Evolutionary conservation across 371 early-diverging fungal species (phyloP).

Genomic region (Mortierella polycephala): DNA sequence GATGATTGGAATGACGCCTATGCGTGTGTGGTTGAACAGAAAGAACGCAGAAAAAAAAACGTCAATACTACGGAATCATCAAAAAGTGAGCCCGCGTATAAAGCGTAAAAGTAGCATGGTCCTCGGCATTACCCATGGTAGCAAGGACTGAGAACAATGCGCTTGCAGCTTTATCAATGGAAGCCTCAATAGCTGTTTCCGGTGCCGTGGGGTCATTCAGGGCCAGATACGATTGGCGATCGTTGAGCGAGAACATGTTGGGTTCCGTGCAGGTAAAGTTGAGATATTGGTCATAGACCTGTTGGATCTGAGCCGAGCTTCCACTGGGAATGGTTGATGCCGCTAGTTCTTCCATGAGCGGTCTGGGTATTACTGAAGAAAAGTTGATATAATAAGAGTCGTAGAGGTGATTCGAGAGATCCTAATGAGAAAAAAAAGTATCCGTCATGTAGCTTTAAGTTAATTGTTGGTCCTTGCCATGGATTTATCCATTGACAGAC

Average conservation of each 20-base stretch:
- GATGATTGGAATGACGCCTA: conserved; percentile 89
- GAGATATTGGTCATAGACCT: conserved; percentile 97
- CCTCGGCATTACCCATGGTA: conserved; percentile 75
- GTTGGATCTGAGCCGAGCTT: conserved; percentile 80
- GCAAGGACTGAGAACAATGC: conserved; percentile 93
- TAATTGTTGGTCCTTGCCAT: background rate
- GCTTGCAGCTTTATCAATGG: conserved; percentile 81
- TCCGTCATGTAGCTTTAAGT: background rate
- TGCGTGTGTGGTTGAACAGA: no score
- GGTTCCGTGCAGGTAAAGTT: conserved; percentile 94
- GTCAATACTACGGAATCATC: conserved; percentile 1
- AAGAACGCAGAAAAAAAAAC: background rate
- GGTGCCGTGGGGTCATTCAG: conserved; percentile 84
- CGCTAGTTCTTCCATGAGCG: conserved; percentile 95
- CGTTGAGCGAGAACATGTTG: conserved; percentile 95
- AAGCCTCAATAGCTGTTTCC: conserved; percentile 81
- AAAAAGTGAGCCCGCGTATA: background rate
- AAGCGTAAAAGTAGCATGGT: no score
- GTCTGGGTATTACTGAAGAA: conserved; percentile 86
- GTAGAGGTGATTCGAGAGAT: conserved; percentile 91
- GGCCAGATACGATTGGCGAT: conserved; percentile 80
- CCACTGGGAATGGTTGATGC: conserved; percentile 76
- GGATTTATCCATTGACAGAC: no score
- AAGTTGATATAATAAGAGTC: conserved; percentile 97
- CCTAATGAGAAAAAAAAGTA: conserved; percentile 60